These are phyloP conservation scores for Plasmodium chabaudi DNA, from an alignment of 169 alveolate species.

Conservation along the genomic window DNA sequence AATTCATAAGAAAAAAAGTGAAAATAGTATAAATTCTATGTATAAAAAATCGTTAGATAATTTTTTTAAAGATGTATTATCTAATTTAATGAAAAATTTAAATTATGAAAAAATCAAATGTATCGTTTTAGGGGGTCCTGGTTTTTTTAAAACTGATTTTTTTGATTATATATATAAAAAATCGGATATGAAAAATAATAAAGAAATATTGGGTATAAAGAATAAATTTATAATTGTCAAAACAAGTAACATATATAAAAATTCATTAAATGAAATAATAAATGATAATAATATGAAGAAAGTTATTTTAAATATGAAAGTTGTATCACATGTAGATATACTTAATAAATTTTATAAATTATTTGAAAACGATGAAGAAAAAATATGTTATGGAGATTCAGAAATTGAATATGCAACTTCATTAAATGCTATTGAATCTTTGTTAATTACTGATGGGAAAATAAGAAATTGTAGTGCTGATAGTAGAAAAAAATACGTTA, in stretches of 20 bases:
- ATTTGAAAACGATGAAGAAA: slow-evolving; percentile 46
- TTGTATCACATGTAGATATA: slow-evolving; percentile 32
- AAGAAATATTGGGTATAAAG: slow-evolving; percentile 10
- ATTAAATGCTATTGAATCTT: slow-evolving; percentile 80
- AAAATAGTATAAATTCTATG: slow-evolving; percentile 16
- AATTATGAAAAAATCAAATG: slow-evolving; percentile 40
- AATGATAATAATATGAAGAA: slow-evolving; percentile 32
- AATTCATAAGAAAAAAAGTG: slow-evolving; percentile 30
- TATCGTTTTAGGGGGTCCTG: slow-evolving; percentile 55
- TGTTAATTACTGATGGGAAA: slow-evolving; percentile 78
- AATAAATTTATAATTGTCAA: slow-evolving; percentile 26
- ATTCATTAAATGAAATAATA: slow-evolving; percentile 44
- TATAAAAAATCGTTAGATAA: slow-evolving; percentile 27
- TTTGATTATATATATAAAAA: slow-evolving; percentile 24
- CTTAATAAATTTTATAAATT: slow-evolving; percentile 38
- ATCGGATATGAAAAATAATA: slow-evolving; percentile 37
- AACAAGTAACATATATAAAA: slow-evolving; percentile 32
- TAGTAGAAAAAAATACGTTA: slow-evolving; percentile 68
- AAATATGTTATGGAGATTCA: slow-evolving; percentile 26
- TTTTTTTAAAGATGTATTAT: slow-evolving; percentile 15
- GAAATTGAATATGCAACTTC: slow-evolving; percentile 36
- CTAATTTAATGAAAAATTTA: slow-evolving; percentile 11
- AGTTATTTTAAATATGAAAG: slow-evolving; percentile 31
- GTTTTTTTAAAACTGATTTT: slow-evolving; percentile 68
- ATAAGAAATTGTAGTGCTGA: slow-evolving; percentile 76